These are phyloP conservation scores for Candida adriatica DNA, from an alignment of 805 yeast species.

Conservation along the genomic window DNA sequence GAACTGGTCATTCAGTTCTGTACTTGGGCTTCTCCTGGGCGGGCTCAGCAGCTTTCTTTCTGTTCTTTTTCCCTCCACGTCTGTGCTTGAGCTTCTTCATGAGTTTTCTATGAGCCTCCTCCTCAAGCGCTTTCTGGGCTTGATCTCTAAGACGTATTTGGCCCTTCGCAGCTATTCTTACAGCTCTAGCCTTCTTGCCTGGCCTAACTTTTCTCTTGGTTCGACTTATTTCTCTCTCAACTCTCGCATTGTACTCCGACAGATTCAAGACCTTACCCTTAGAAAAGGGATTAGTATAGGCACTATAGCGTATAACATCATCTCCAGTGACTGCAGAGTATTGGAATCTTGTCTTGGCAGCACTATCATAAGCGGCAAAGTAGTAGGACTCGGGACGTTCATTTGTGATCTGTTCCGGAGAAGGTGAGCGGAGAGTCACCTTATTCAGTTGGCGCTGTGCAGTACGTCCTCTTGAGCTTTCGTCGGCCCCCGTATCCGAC, in stretches of 20 bases:
- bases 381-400: conserved; percentile 21
- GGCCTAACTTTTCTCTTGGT: conserved; percentile 16
- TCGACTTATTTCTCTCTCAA: conserved; percentile 10
- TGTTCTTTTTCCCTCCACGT: conserved; percentile 22
- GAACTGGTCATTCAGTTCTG: conserved; percentile 19
- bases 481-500: conserved; percentile 1
- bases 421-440: conserved; percentile 20
- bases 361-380: conserved; percentile 10
- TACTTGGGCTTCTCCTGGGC: conserved; percentile 10
- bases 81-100: conserved; percentile 19
- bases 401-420: conserved; percentile 16
- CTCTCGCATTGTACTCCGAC: conserved; percentile 9
- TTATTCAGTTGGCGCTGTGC: conserved; percentile 8
- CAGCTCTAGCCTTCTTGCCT: conserved; percentile 21
- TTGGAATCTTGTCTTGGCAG: conserved; percentile 6
- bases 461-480: conserved; percentile 12
- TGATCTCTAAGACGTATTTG: conserved; percentile 9
- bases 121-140: conserved; percentile 6
- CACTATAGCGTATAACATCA: conserved; percentile 6
- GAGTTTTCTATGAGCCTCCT: conserved; percentile 12
- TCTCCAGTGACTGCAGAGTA: conserved; percentile 16
- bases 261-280: conserved; percentile 15
- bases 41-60: conserved; percentile 10
- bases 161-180: conserved; percentile 8
- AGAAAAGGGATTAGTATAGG: conserved; percentile 2